phyloP scores from a whole-genome alignment of 2,329 filamentous ascomycete species.

The Paracoccidioides lutzii region DNA sequence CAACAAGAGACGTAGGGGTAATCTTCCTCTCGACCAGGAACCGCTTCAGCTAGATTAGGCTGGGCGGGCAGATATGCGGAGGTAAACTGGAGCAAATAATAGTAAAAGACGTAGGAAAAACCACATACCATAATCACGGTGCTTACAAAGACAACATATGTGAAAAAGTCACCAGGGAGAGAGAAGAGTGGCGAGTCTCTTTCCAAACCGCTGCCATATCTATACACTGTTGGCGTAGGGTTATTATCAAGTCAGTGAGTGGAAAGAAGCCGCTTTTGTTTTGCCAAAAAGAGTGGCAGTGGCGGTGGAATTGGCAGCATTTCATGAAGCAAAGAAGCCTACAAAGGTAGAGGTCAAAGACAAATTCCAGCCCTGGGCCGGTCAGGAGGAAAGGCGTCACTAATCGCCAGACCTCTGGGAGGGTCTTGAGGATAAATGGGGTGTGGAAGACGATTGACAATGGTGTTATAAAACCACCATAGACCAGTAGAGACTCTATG shows the following conservation, averaged over 20 bases:
- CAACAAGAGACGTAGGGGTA: slow-evolving; percentile 51
- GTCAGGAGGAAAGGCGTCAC: slow-evolving; percentile 48
- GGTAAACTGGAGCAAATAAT: slow-evolving; percentile 16
- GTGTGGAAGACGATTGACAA: slow-evolving; percentile 43
- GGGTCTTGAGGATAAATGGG: slow-evolving; percentile 40
- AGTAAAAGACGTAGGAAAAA: slow-evolving; percentile 8
- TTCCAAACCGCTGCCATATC: slow-evolving; percentile 65
- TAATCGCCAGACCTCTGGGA: slow-evolving; percentile 49
- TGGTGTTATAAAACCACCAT: slow-evolving; percentile 41
- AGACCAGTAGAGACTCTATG: slow-evolving; percentile 47
- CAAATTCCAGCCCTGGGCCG: slow-evolving; percentile 41
- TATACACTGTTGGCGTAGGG: slow-evolving; percentile 45
- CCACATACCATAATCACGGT: slow-evolving; percentile 63
- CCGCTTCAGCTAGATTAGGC: slow-evolving; percentile 60
- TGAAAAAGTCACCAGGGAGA: slow-evolving; percentile 64
- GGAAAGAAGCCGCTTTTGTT: slow-evolving; percentile 13
- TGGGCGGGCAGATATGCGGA: slow-evolving; percentile 71
- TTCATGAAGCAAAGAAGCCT: slow-evolving; percentile 18
- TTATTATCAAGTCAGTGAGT: slow-evolving; percentile 14
- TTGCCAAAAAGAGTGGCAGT: slow-evolving; percentile 1
- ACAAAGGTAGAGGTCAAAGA: slow-evolving; percentile 65
- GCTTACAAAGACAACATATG: slow-evolving; percentile 64
- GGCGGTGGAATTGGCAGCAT: slow-evolving; percentile 1
- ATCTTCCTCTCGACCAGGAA: slow-evolving; percentile 78
- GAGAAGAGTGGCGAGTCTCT: slow-evolving; percentile 56